These are phyloP conservation scores for Cucurbita maxima DNA, from an alignment of 306 rosid genomes.

Conservation along the genomic window DNA sequence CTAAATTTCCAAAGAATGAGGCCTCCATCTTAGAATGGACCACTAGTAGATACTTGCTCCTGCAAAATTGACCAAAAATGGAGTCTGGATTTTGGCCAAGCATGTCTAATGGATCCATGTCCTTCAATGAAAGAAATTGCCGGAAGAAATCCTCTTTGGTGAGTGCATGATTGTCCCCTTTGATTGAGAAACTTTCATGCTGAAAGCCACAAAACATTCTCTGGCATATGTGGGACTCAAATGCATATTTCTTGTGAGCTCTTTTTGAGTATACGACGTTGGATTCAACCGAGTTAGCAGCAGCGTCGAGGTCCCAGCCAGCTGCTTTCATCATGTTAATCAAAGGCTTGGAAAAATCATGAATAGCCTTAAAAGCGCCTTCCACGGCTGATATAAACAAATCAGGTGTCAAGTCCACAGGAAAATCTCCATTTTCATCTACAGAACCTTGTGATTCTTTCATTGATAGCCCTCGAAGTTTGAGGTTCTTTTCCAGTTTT, in stretches of 20 bases:
- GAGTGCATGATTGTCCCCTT: constrained; percentile 34
- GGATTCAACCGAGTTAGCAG: constrained; percentile 82
- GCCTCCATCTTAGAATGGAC: constrained; percentile 98
- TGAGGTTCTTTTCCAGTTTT: constrained; percentile 82
- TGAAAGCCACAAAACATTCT: constrained; percentile 92
- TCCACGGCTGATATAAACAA: constrained; percentile 72
- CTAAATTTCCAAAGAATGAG: constrained; percentile 86
- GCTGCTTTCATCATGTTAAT: constrained; percentile 99
- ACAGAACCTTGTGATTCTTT: constrained; percentile 60
- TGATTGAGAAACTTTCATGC: constrained; percentile 61
- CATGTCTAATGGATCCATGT: constrained; percentile 84
- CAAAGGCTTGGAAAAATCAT: constrained; percentile 92
- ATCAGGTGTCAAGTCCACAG: constrained; percentile 71
- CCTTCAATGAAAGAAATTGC: constrained; percentile 75
- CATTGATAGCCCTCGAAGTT: constrained; percentile 80
- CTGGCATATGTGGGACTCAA: constrained; percentile 91
- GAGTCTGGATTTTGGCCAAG: constrained; percentile 95
- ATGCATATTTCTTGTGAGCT: constrained; percentile 98
- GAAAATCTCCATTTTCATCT: constrained; percentile 51
- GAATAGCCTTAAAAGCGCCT: constrained; percentile 79
- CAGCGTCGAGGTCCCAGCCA: constrained; percentile 99
- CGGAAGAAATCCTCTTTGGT: constrained; percentile 66
- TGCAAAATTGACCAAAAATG: constrained; percentile 73
- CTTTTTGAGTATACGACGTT: constrained; percentile 71
- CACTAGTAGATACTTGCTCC: constrained; percentile 75